Conservation (phyloP, 306 rosid genomes). For the Quercus suber region DNA sequence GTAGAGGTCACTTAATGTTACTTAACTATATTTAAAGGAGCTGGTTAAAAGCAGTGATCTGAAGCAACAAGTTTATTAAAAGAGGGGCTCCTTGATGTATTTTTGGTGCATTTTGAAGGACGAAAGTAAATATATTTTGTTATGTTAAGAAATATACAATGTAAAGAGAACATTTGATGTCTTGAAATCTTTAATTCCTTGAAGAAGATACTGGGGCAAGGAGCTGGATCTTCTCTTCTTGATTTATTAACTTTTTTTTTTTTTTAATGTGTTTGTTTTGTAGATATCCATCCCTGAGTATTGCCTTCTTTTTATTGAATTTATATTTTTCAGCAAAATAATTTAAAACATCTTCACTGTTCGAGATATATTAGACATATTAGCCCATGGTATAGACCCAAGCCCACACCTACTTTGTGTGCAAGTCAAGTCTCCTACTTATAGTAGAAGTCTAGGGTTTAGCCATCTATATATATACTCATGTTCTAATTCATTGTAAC, state of each 20-base stretch:
- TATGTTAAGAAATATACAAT: neutral
- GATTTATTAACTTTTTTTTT: neutral
- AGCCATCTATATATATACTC: too few relatives aligned
- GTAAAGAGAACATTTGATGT: conserved; percentile 2
- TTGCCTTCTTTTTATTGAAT: neutral
- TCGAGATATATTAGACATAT: too few relatives aligned
- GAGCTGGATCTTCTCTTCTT: conserved; percentile 3
- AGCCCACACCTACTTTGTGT: too few relatives aligned
- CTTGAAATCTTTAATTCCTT: neutral
- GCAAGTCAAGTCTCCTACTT: too few relatives aligned
- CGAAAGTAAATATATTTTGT: neutral
- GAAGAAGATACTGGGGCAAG: neutral
- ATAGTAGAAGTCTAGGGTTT: too few relatives aligned
- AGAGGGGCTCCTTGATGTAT: neutral
- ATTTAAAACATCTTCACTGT: neutral
- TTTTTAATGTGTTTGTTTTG: neutral
- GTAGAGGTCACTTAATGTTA: neutral
- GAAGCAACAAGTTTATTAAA: conserved; percentile 7
- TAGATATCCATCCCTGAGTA: neutral
- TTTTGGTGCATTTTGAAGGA: conserved; percentile 18
- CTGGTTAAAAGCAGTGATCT: neutral
- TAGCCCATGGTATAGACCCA: too few relatives aligned
- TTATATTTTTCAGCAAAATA: neutral
- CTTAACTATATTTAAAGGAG: neutral
- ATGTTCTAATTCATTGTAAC: too few relatives aligned